phyloP scores from a whole-genome alignment of 1,139 yeast species.

The Pichia sp. region DNA sequence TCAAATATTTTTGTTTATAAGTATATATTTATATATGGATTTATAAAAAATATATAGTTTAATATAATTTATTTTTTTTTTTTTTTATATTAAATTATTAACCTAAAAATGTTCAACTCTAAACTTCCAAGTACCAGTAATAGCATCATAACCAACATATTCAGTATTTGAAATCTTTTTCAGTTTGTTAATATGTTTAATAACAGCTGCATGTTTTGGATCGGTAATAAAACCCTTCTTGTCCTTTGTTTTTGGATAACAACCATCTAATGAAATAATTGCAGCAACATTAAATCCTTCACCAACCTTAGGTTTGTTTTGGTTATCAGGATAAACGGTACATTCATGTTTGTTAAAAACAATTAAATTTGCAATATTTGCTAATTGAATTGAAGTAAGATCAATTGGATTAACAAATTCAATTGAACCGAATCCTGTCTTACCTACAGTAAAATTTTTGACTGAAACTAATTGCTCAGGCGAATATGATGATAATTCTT shows the following conservation, averaged over 20 bases:
- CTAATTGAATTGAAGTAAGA: conserved; percentile 56
- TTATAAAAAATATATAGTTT: no score
- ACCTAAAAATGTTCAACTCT: conserved; percentile 36
- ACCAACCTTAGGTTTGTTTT: conserved; percentile 58
- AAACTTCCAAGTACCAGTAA: conserved; percentile 79
- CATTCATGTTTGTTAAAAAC: conserved; percentile 60
- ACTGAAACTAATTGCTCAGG: conserved; percentile 61
- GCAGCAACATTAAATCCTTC: conserved; percentile 81
- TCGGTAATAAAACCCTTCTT: conserved; percentile 72
- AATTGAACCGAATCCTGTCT: conserved; percentile 69
- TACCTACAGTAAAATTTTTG: conserved; percentile 68
- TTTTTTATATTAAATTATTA: no score
- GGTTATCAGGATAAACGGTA: conserved; percentile 66
- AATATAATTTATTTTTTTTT: no score
- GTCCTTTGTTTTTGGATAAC: conserved; percentile 71
- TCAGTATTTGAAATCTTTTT: conserved; percentile 53
- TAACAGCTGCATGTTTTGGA: conserved; percentile 65
- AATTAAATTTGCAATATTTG: conserved; percentile 59
- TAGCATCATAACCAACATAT: conserved; percentile 72
- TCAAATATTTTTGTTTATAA: no score
- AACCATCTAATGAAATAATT: conserved; percentile 63
- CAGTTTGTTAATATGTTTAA: conserved; percentile 62
- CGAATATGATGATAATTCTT: conserved; percentile 53
- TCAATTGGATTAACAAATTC: conserved; percentile 80
- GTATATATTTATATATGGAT: no score